phyloP scores from a whole-genome alignment of 768 basidiomycete species.

The Polyporus arcularius region DNA sequence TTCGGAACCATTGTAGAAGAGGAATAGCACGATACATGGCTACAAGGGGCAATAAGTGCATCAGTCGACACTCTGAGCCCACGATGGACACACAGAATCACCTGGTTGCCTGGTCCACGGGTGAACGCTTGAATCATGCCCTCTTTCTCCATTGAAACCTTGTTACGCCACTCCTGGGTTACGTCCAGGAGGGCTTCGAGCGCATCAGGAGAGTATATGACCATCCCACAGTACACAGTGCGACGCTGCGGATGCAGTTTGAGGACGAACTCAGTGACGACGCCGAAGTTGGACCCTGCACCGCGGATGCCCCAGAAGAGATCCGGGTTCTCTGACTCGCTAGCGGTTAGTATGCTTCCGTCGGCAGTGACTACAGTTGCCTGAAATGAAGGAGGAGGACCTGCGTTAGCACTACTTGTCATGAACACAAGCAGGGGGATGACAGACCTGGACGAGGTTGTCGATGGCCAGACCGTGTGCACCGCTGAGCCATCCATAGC shows the following conservation, averaged over 20 bases:
- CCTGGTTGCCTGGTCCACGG: slow-evolving; percentile 40
- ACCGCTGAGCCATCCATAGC: slow-evolving; percentile 52
- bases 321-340: slow-evolving; percentile 35
- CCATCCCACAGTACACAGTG: slow-evolving; percentile 47
- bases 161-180: slow-evolving; percentile 39
- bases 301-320: slow-evolving; percentile 57
- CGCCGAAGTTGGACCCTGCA: slow-evolving; percentile 56
- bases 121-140: slow-evolving; percentile 37
- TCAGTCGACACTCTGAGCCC: not conserved
- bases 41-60: slow-evolving; percentile 15
- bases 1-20: slow-evolving; percentile 55
- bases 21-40: slow-evolving; percentile 38
- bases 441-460: slow-evolving; percentile 39
- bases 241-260: slow-evolving; percentile 50
- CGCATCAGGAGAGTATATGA: slow-evolving; percentile 36
- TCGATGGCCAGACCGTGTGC: slow-evolving; percentile 47
- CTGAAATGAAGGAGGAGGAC: slow-evolving; percentile 22
- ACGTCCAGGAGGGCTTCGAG: slow-evolving; percentile 28
- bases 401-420: no score
- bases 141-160: slow-evolving; percentile 38
- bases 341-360: slow-evolving; percentile 38
- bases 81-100: slow-evolving; percentile 13
- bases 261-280: slow-evolving; percentile 51
- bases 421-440: not conserved
- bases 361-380: slow-evolving; percentile 48